Conservation (phyloP, 2,329 filamentous ascomycete genomes). For the Dactylellina leptospora region DNA sequence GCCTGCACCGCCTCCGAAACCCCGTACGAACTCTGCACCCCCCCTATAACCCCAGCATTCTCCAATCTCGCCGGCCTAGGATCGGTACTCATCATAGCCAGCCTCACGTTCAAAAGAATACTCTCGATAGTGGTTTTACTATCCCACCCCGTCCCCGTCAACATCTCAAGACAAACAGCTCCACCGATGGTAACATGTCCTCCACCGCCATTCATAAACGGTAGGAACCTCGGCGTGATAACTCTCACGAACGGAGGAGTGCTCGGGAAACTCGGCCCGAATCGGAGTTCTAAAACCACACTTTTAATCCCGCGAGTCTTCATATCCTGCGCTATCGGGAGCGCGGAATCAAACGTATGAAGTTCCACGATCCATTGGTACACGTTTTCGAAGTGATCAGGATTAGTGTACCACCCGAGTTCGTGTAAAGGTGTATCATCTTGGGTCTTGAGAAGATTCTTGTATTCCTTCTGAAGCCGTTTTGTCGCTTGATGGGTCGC, state of each 20-base stretch:
- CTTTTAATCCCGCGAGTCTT: constrained; percentile 69
- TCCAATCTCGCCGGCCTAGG: constrained; percentile 73
- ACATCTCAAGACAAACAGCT: constrained; percentile 74
- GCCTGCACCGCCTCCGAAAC: constrained; percentile 77
- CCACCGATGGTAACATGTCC: constrained; percentile 87
- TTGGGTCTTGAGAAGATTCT: constrained; percentile 72
- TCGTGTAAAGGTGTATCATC: constrained; percentile 68
- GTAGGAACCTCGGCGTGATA: constrained; percentile 79
- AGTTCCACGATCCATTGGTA: constrained; percentile 94
- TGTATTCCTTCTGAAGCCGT: constrained; percentile 72
- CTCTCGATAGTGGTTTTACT: constrained; percentile 77
- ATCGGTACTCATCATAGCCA: constrained; percentile 76
- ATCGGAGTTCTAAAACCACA: constrained; percentile 82
- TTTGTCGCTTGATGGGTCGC: constrained; percentile 71
- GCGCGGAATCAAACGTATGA: constrained; percentile 76
- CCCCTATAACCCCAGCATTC: constrained; percentile 53
- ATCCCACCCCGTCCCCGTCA: constrained; percentile 85
- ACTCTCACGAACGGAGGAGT: constrained; percentile 85
- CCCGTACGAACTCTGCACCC: constrained; percentile 65
- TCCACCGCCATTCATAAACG: constrained; percentile 76
- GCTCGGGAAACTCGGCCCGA: constrained; percentile 77
- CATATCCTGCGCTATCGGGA: constrained; percentile 81
- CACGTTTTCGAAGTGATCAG: constrained; percentile 72
- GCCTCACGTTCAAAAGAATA: constrained; percentile 79
- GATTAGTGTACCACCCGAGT: constrained; percentile 84